phyloP scores from a whole-genome alignment of 495 filamentous ascomycete species.

The Penicillium robsamsonii region DNA sequence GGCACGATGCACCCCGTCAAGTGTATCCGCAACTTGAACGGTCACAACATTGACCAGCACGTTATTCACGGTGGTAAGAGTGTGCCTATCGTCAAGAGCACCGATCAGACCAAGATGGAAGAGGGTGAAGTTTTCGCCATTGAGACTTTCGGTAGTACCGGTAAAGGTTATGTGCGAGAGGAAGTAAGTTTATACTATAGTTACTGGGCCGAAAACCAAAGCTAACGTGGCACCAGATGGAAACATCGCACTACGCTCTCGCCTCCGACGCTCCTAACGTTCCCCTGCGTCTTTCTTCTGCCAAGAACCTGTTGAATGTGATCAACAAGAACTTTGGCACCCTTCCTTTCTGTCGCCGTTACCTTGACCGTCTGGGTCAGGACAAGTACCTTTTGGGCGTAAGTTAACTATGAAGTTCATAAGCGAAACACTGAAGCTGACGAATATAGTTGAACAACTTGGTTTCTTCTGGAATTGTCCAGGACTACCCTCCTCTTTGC shows the following conservation, averaged over 20 bases:
- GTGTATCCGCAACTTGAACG: constrained; percentile 82
- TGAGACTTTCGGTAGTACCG: constrained; percentile 91
- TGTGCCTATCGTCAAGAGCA: constrained; percentile 83
- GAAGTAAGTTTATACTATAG: constrained; percentile 52
- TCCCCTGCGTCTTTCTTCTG: constrained; percentile 66
- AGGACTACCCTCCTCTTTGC: constrained; percentile 83
- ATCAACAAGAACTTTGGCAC: constrained; percentile 94
- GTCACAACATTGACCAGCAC: constrained; percentile 83
- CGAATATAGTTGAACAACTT: constrained; percentile 77
- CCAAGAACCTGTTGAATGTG: constrained; percentile 76
- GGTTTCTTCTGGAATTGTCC: constrained; percentile 78
- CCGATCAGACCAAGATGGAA: constrained; percentile 85
- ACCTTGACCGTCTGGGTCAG: constrained; percentile 80
- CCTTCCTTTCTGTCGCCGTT: constrained; percentile 80
- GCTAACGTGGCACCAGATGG: constrained; percentile 43
- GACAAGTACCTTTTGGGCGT: constrained; percentile 86
- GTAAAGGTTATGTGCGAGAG: constrained; percentile 79
- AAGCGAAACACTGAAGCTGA: constrained; percentile 24
- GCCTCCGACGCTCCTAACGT: constrained; percentile 62
- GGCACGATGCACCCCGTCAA: constrained; percentile 80
- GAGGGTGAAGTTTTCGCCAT: constrained; percentile 92
- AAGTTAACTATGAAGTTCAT: constrained; percentile 30
- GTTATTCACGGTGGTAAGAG: constrained; percentile 87
- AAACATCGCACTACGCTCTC: constrained; percentile 76
- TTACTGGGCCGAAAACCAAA: constrained; percentile 2